phyloP scores from a whole-genome alignment of 2,329 filamentous ascomycete genomes.

The Uncinocarpus reesii region DNA sequence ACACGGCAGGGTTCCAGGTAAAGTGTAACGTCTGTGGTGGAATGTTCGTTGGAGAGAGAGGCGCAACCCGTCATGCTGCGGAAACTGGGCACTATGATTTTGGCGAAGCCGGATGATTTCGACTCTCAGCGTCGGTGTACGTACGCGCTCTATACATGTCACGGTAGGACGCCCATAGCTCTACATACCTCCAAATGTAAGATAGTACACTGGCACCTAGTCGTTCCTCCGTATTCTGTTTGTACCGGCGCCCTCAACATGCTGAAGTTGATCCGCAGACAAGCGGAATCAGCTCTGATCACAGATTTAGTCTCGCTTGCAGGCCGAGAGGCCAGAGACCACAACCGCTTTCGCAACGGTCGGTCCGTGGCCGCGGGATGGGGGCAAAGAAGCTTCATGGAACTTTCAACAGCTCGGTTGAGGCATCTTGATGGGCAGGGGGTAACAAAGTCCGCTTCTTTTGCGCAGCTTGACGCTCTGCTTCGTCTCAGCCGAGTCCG shows the following conservation, averaged over 20 bases:
- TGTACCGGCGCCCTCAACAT: no score
- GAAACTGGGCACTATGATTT: constrained; percentile 42
- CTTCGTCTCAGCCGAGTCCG: no score
- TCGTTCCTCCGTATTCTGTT: no score
- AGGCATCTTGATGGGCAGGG: not conserved
- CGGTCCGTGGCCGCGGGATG: constrained; percentile 2
- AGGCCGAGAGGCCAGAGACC: no score
- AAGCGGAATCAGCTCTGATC: not conserved
- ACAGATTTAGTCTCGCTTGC: no score
- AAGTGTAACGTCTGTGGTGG: constrained; percentile 56
- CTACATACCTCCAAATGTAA: no score
- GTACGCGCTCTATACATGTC: no score
- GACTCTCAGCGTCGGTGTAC: not conserved
- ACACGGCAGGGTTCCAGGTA: constrained; percentile 69
- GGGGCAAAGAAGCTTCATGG: not conserved
- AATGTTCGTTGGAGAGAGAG: constrained; percentile 37
- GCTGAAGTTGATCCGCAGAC: not conserved
- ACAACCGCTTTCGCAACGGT: not conserved
- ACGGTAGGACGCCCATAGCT: no score
- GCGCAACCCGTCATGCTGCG: constrained; percentile 38
- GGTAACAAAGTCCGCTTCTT: not conserved
- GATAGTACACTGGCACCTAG: not conserved
- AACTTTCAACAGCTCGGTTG: no score
- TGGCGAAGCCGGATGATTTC: constrained; percentile 34
- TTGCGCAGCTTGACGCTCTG: no score